Evolutionary conservation across 495 filamentous ascomycete genomes (phyloP), one percentile per base, ranked within the genome.

Genomic region (Glarea lozoyensis): DNA sequence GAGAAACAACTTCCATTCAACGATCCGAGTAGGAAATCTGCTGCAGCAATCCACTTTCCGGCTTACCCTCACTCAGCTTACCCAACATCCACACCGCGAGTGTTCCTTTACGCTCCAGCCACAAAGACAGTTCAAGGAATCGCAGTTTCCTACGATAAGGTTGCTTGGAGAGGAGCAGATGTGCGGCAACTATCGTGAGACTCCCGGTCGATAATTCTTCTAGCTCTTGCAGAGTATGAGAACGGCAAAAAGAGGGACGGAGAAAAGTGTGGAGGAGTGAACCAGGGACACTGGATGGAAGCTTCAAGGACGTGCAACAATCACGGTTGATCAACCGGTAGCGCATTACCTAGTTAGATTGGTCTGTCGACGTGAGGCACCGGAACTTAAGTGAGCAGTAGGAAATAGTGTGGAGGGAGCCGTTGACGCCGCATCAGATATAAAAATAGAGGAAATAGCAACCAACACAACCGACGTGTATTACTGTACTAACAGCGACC

Each of bases 1-100:
- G 15, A 56, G 53, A 47, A 56, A 56, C 42, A 43, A 10, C 53
- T 56, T 56, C 53, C 53, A 53, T 56, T 27, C 46, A 47, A 34
- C 25, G 34, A 15, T 23, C 43, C 35, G 18, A n/a, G n/a, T n/a
- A n/a, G n/a, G n/a, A n/a, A n/a, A n/a, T n/a, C n/a, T n/a, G n/a
- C n/a, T n/a, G n/a, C n/a, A n/a, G n/a, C n/a, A n/a, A n/a, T n/a
- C n/a, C n/a, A n/a, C n/a, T n/a, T n/a, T n/a, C n/a, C n/a, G n/a
- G n/a, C n/a, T n/a, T n/a, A n/a, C n/a, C n/a, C n/a, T n/a, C n/a
- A n/a, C n/a, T n/a, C n/a, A n/a, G n/a, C n/a, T n/a, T n/a, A n/a
- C n/a, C n/a, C n/a, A n/a, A n/a, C n/a, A n/a, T n/a, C n/a, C n/a
- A n/a, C n/a, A n/a, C n/a, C n/a, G n/a, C n/a, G n/a, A n/a, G n/a